A percentile compares a stretch with the other conserved stretches of the same genome.
phyloP scores from a whole-genome alignment of 2,329 filamentous ascomycete species.

The Orbilia blumenaviensis region DNA sequence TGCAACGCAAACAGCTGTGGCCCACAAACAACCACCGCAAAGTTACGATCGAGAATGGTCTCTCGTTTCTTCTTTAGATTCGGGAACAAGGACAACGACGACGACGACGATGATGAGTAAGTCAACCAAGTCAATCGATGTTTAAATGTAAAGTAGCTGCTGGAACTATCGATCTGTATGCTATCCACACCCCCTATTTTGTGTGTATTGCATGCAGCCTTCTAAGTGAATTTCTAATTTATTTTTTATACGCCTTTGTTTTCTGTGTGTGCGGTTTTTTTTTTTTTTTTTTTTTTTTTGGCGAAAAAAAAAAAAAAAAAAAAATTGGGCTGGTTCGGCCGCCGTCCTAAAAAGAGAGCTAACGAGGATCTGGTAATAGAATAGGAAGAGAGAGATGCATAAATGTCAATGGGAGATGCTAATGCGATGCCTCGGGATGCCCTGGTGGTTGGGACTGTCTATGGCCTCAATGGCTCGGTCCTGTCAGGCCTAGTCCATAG shows the following conservation, averaged over 20 bases:
- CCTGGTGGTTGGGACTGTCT: conserved; percentile 18
- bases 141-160: no score
- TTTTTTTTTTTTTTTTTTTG: conserved; percentile 54
- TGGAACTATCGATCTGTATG: no score
- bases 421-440: conserved; percentile 37
- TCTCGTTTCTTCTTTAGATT: background rate
- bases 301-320: no score
- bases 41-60: background rate
- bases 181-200: background rate
- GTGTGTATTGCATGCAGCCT: no score
- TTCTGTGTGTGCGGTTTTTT: conserved; percentile 50
- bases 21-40: conserved; percentile 44
- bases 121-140: no score
- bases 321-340: conserved; percentile 44
- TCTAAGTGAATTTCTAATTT: background rate
- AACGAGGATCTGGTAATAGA: conserved; percentile 53
- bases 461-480: background rate
- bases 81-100: background rate
- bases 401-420: conserved; percentile 8
- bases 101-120: no score
- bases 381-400: background rate
- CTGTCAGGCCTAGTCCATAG: background rate
- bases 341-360: conserved; percentile 48
- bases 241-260: conserved; percentile 29
- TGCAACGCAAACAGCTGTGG: conserved; percentile 22